Percentiles rank a stretch among this genome's conserved stretches.
phyloP scores from a whole-genome alignment of 306 rosid genomes.

The Casuarina glauca region DNA sequence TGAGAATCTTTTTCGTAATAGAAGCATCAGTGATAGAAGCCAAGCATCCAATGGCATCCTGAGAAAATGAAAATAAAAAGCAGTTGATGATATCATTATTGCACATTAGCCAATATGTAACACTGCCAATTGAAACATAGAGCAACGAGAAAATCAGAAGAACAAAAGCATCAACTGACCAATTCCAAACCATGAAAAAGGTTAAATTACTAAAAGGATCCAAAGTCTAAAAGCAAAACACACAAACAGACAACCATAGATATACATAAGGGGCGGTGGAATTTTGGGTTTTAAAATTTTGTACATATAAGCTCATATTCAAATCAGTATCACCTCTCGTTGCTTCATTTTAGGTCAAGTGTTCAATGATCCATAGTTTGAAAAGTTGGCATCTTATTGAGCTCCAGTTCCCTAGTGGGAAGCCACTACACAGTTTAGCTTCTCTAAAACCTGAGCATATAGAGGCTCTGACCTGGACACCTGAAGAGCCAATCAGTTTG shows the following conservation, averaged over 20 bases:
- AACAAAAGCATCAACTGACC: constrained; percentile 16
- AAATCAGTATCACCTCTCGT: background rate
- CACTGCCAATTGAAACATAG: constrained; percentile 13
- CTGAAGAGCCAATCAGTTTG: background rate
- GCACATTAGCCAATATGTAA: constrained; percentile 6
- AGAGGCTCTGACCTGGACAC: background rate
- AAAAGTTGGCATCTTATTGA: background rate
- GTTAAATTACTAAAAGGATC: background rate
- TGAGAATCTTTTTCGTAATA: constrained; percentile 46
- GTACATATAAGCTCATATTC: background rate
- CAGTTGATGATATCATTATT: constrained; percentile 6
- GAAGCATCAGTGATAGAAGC: constrained; percentile 81
- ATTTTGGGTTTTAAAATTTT: background rate
- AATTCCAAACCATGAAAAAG: background rate
- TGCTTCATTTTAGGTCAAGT: background rate
- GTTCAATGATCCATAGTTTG: background rate
- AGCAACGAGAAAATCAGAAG: constrained; percentile 8
- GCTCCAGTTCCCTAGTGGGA: background rate
- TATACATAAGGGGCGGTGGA: background rate
- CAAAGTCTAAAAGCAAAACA: background rate
- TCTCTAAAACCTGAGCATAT: background rate
- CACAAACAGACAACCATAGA: background rate
- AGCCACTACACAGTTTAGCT: background rate
- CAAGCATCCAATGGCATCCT: constrained; percentile 88
- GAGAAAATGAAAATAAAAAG: constrained; percentile 23